phyloP scores from a whole-genome alignment of 2,329 filamentous ascomycete species.

The Cladosporium sp. region DNA sequence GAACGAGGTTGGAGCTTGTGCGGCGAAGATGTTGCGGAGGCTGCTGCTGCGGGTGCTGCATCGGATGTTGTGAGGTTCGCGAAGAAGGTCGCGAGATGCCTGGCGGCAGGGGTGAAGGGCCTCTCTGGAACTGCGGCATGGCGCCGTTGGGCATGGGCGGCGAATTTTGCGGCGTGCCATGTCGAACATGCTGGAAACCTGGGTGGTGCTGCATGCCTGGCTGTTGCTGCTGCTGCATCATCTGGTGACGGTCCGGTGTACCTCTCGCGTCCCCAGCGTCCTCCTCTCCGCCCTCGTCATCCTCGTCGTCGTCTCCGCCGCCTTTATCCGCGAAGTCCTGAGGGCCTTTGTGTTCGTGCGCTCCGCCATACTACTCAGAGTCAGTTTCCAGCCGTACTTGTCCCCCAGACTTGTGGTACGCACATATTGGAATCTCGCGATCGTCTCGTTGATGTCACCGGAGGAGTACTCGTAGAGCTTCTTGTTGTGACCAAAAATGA shows the following conservation, averaged over 20 bases:
- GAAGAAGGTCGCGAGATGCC: constrained; percentile 71
- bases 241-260: constrained; percentile 56
- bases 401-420: constrained; percentile 35
- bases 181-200: constrained; percentile 72
- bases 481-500: constrained; percentile 98
- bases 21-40: constrained; percentile 53
- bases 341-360: constrained; percentile 95
- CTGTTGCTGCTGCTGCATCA: constrained; percentile 39
- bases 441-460: constrained; percentile 82
- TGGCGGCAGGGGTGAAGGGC: constrained; percentile 75
- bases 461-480: constrained; percentile 98
- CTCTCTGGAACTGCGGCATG: constrained; percentile 62
- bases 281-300: constrained; percentile 65
- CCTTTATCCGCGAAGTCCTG: constrained; percentile 79
- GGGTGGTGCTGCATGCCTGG: constrained; percentile 43
- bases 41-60: constrained; percentile 45
- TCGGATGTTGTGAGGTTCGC: constrained; percentile 61
- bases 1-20: constrained; percentile 65
- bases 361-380: constrained; percentile 67
- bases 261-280: constrained; percentile 51
- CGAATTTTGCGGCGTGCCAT: constrained; percentile 77
- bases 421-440: constrained; percentile 86
- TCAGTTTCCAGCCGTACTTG: constrained; percentile 18
- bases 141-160: constrained; percentile 74
- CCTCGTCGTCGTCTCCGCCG: constrained; percentile 65